Evolutionary conservation across 768 basidiomycete species (phyloP).

Genomic region (Daedalea quercina): DNA sequence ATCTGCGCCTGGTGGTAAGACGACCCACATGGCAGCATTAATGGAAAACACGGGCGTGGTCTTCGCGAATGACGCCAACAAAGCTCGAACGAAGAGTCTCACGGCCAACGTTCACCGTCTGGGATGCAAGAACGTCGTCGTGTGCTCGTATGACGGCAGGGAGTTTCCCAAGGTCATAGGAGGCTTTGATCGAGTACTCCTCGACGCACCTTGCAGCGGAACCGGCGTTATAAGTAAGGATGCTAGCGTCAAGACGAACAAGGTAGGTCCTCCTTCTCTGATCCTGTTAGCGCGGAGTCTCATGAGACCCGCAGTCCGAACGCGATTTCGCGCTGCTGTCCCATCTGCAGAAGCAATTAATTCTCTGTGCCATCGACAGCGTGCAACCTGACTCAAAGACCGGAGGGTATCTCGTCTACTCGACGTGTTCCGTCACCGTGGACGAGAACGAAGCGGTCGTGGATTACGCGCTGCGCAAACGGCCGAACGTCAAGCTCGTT

Average conservation of each 20-base stretch:
- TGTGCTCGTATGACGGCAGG: constrained; percentile 95
- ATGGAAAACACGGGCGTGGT: constrained; percentile 97
- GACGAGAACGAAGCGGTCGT: constrained; percentile 99
- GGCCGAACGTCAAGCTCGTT: constrained; percentile 88
- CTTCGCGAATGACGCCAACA: constrained; percentile 96
- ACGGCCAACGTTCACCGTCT: constrained; percentile 95
- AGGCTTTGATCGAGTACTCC: constrained; percentile 93
- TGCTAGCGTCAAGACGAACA: constrained; percentile 95
- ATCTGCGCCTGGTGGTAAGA: constrained; percentile 96
- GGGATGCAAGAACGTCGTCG: constrained; percentile 96
- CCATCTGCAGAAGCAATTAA: constrained; percentile 96
- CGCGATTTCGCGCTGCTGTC: constrained; percentile 95
- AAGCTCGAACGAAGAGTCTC: constrained; percentile 89
- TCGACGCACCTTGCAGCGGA: constrained; percentile 97
- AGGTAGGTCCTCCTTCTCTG: constrained; percentile 45
- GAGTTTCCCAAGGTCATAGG: constrained; percentile 99
- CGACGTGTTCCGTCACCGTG: constrained; percentile 95
- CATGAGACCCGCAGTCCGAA: constrained; percentile 53
- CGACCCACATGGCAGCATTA: constrained; percentile 94
- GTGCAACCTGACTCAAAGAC: constrained; percentile 84
- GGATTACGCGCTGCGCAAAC: constrained; percentile 92
- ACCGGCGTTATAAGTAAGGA: constrained; percentile 99
- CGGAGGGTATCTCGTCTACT: constrained; percentile 94
- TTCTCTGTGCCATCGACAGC: constrained; percentile 97
- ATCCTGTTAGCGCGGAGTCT: neutral